Evolutionary conservation across 2,329 filamentous ascomycete species (phyloP), one percentile per base, ranked within the genome.

Genomic region (Stemphylium beticola): DNA sequence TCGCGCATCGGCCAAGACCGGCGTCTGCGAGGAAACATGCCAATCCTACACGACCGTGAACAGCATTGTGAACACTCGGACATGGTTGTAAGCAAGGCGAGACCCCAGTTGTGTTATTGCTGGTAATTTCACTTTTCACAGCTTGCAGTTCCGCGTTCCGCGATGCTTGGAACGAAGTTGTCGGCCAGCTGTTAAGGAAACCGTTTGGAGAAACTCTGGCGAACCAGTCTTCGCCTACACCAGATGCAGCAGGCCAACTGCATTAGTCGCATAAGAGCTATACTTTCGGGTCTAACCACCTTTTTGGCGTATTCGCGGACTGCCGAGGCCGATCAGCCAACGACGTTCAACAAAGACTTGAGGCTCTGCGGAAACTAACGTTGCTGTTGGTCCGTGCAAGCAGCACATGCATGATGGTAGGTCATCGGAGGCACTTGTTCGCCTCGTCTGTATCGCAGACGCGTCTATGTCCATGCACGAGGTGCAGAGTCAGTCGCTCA

Each of bases 1-100:
- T 39, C 51, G 31, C 15, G 17, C 49, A 40, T 61, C 65, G 65
- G 64, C 43, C 55, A 67, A 66, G 55, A 61, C 63, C 65, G 65
- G 65, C 64, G 18, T 42, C 31, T 26, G 15, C 39, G 14, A 24
- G 41, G 11, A 45, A 32, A 42, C 41, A 22, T 36, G 36, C 47
- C 15, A 49, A 36, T 24, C 33, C 37, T 7, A 26, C 39, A 40
- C 37, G 15, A 10, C 15, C 17, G 41, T 24, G 34, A 29, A 50
- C 36, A 44, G 18, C 33, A 20, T 34, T 31, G 37, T 37, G 12
- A 38, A 33, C 9, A 33, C 22, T 17, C 36, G 24, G 22, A 29
- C 11, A 14, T 15, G 26, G 36, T 31, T 45, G 24, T 31, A 31
- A 41, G 22, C 14, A 37, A 38, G 12, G 8, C 32, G 9, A 43